Evolutionary conservation across 1,139 yeast species (phyloP).

Genomic region (Maudiozyma humilis): DNA sequence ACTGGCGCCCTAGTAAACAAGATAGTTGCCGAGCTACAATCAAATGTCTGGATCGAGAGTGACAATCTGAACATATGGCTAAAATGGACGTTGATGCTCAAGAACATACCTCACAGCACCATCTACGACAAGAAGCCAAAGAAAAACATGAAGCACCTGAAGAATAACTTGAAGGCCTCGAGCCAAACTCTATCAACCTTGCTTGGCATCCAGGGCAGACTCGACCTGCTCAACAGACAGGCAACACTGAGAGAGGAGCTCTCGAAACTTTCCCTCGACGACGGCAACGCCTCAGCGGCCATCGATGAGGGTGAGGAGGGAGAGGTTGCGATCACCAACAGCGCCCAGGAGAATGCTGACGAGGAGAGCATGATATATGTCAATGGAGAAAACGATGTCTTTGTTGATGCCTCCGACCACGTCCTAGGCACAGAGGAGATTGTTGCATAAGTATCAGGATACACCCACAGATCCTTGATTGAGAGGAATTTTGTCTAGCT

Average conservation of each 20-base stretch:
- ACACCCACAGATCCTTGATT: too few species aligned
- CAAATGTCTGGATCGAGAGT: slow-evolving; percentile 19
- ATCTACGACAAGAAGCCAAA: slow-evolving; percentile 16
- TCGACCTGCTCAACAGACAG: slow-evolving; percentile 70
- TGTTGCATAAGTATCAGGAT: too few species aligned
- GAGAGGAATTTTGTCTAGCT: too few species aligned
- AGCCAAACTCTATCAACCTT: slow-evolving; percentile 49
- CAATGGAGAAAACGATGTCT: slow-evolving; percentile 46
- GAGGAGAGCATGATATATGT: slow-evolving; percentile 40
- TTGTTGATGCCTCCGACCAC: slow-evolving; percentile 33
- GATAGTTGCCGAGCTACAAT: slow-evolving; percentile 15
- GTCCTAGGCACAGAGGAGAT: neutral
- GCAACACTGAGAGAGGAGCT: slow-evolving; percentile 57
- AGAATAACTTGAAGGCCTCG: slow-evolving; percentile 22
- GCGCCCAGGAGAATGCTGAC: slow-evolving; percentile 19
- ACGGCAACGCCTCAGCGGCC: slow-evolving; percentile 8
- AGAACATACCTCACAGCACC: slow-evolving; percentile 12
- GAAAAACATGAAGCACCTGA: slow-evolving; percentile 24
- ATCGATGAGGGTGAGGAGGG: slow-evolving; percentile 8
- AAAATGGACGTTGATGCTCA: slow-evolving; percentile 25
- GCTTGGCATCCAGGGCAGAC: slow-evolving; percentile 76
- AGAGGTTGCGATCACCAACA: slow-evolving; percentile 11
- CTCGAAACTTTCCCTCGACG: slow-evolving; percentile 17
- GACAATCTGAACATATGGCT: slow-evolving; percentile 20
- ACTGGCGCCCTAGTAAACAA: slow-evolving; percentile 15